Evolutionary conservation across 2,329 filamentous ascomycete species (phyloP), one percentile per base, ranked within the genome.

Genomic region (Zymoseptoria crescenta): DNA sequence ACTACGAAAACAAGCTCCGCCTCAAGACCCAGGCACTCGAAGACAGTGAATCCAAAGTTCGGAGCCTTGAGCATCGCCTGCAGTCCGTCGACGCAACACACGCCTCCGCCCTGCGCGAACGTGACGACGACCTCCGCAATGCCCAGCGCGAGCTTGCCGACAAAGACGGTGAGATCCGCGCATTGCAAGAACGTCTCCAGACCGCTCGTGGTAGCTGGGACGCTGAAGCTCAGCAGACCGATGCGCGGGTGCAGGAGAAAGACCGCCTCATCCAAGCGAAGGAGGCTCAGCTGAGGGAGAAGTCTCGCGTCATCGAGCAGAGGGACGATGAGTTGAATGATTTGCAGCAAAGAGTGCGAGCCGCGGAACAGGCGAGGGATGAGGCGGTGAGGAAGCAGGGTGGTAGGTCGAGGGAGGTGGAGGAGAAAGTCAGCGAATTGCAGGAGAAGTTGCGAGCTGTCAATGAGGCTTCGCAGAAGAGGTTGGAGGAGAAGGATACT

Each of bases 251-350:
- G 54, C 69, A 72, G 52, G 72, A 72, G 56, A 74, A 74, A 62
- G 72, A 74, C 52, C 57, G 59, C n/a, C 45, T 67, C 7, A 82
- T 96, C 10, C 83, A 83, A 41, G 89, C 95, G 67, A 77, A 93
- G 5, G 88, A 95, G 72, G 83, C 85, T 4, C 86, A 90, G 8
- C 72, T 93, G 10, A 83, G 88, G 49, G 87, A 90, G 62, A 93
- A 91, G 70, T 87, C 93, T 59, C 83, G 86, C 2, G 71, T 84
- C 1, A 81, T 95, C 45, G 85, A 87, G 54, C 84, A 91, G 63
- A 85, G 85, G 20, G 88, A 94, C 55, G 88, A 92, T 62, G 85
- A 90, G 65, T 76, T 91, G 10, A 64, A 60, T 2, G 67, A 72
- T 54, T 63, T 74, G n/a, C 68, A 72, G 58, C 67, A 68, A 55